Conservation (phyloP, 805 yeast genomes). For the Candida morakotiae region DNA sequence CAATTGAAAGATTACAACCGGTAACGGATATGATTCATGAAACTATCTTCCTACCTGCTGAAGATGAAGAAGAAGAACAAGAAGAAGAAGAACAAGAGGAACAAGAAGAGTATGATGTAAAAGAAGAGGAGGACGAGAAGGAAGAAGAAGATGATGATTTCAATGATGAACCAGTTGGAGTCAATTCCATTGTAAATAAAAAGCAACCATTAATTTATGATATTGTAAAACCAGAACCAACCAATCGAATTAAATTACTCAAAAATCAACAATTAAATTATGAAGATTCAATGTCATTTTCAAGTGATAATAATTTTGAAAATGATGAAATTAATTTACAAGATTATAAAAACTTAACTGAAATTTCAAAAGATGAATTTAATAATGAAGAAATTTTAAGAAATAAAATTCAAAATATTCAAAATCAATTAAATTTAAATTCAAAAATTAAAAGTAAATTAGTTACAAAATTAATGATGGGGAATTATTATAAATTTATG, state of each 20-base stretch:
- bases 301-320: constrained; percentile 33
- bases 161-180: constrained; percentile 52
- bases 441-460: constrained; percentile 45
- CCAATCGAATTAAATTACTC: constrained; percentile 8
- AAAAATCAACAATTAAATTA: constrained; percentile 12
- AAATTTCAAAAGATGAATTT: constrained; percentile 34
- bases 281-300: constrained; percentile 10
- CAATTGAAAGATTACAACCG: constrained; percentile 50
- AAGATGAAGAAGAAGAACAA: constrained; percentile 32
- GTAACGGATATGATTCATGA: constrained; percentile 42
- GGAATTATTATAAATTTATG: constrained; percentile 53
- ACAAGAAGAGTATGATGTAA: constrained; percentile 15
- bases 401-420: constrained; percentile 45
- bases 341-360: constrained; percentile 32
- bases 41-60: constrained; percentile 47
- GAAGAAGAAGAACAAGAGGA: constrained; percentile 18
- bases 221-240: constrained; percentile 49
- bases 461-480: constrained; percentile 66
- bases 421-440: constrained; percentile 29
- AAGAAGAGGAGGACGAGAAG: constrained; percentile 1
- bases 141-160: constrained; percentile 11
- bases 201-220: constrained; percentile 49
- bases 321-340: constrained; percentile 32
- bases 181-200: constrained; percentile 43
- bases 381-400: constrained; percentile 38